phyloP scores from a whole-genome alignment of 768 basidiomycete genomes.

The Lanmaoa pseudosensibilis region DNA sequence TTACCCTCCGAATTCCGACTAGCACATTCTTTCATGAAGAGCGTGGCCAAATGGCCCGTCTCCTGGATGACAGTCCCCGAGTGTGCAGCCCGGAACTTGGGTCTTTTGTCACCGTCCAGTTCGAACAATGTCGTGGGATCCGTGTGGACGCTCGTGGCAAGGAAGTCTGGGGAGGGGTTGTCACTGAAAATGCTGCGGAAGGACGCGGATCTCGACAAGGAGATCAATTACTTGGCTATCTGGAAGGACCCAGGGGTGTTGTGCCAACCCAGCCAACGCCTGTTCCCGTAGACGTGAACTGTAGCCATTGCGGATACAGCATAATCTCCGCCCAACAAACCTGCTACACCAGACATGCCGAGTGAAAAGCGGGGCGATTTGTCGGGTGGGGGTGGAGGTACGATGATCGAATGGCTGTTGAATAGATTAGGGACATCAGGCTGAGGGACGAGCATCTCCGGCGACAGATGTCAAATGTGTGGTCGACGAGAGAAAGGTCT shows the following conservation, averaged over 20 bases:
- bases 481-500: background rate
- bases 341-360: conserved; percentile 25
- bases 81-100: conserved; percentile 74
- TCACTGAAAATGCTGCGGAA: background rate
- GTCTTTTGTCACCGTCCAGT: conserved; percentile 29
- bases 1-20: conserved; percentile 8
- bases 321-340: conserved; percentile 33
- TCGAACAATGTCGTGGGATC: conserved; percentile 23
- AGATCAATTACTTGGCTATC: conserved; percentile 23
- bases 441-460: background rate
- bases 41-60: conserved; percentile 57
- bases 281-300: conserved; percentile 27
- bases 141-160: conserved; percentile 11
- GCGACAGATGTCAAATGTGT: background rate
- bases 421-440: background rate
- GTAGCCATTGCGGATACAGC: conserved; percentile 32
- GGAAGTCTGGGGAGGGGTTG: background rate
- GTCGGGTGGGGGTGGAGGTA: background rate
- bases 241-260: conserved; percentile 35
- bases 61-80: conserved; percentile 51
- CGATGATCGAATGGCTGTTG: background rate
- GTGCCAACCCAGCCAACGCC: conserved; percentile 37
- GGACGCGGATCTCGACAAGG: conserved; percentile 17
- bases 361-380: conserved; percentile 13
- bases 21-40: conserved; percentile 32